Base-by-base conservation (phyloP, 495 filamentous ascomycete species). In the Penicillium alfredii region DNA sequence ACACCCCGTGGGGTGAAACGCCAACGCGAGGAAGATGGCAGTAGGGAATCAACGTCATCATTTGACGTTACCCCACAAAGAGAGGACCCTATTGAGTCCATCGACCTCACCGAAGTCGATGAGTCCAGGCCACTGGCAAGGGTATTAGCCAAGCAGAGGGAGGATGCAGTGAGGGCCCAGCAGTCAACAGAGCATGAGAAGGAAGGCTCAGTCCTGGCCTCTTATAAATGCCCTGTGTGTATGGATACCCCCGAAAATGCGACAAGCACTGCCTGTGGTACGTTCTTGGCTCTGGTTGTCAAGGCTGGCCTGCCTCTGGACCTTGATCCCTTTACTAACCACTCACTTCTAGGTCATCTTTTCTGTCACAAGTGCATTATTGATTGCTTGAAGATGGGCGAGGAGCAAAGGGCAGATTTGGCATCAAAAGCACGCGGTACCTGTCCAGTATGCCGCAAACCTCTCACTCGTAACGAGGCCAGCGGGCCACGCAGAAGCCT, bases 331-430 rank as follows among this genome's bases (percentile, higher is more conserved):
- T 35, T 20, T 43, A 38, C 36, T 34, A 11, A 26, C 22, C 21
- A 14, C 28, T 54, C 18, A 45, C 35, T 26, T 9, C 2, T 27
- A 93, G 86, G 87, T 1, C 88, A 94, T 60, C 68, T 94, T 8
- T 93, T 90, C 61, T 94, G 88, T 48, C 77, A 84, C 43, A 76
- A 77, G 18, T 94, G 88, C 55, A 75, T 94, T 5, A 80, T 83
- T 41, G 75, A 82, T 18, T 78, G 84, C 5, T 68, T 94, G 8
- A 73, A 81, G 32, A 78, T 82, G 18, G 65, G 63, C 27, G 73
- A 77, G 43, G 69, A 72, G 19, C 58, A 60, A 45, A 49, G 59
- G 9, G 41, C 32, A 30, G 49, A 48, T 41, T 30, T 41, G 4
- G 31, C 48, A n/a, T 40, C 42, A 10, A 63, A 63, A 49, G 27